Conservation (phyloP, 305 asterid species). For the Ajuga reptans region DNA sequence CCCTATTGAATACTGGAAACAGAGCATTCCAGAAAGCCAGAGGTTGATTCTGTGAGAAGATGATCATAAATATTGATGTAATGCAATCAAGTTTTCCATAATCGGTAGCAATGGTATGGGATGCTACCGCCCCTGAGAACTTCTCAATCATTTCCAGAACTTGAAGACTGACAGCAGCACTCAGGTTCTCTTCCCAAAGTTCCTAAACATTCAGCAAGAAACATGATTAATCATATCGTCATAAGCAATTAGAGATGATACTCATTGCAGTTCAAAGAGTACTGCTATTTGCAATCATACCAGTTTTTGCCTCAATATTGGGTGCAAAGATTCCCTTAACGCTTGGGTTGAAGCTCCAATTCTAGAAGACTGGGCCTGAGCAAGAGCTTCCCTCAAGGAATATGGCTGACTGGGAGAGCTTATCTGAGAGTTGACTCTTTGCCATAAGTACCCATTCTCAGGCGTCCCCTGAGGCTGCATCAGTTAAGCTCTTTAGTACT, state of each 20-base stretch:
- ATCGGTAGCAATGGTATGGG: slow-evolving; percentile 84
- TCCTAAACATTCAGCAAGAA: slow-evolving; percentile 42
- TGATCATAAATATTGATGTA: slow-evolving; percentile 71
- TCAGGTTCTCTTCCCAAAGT: slow-evolving; percentile 98
- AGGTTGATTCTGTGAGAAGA: slow-evolving; percentile 85
- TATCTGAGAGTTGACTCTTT: slow-evolving; percentile 88
- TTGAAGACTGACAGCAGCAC: slow-evolving; percentile 92
- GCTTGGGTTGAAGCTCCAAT: slow-evolving; percentile 94
- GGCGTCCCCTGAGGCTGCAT: slow-evolving; percentile 97
- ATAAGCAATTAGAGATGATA: slow-evolving; percentile 18
- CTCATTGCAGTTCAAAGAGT: slow-evolving; percentile 13
- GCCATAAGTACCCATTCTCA: slow-evolving; percentile 97
- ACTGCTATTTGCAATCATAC: slow-evolving; percentile 33
- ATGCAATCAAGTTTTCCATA: slow-evolving; percentile 97
- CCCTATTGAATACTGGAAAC: slow-evolving; percentile 73
- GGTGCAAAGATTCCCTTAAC: slow-evolving; percentile 91
- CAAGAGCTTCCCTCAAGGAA: slow-evolving; percentile 95
- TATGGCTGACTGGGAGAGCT: slow-evolving; percentile 99
- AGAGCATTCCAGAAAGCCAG: slow-evolving; percentile 84
- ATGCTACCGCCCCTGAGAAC: slow-evolving; percentile 72
- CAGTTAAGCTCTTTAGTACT: slow-evolving; percentile 23
- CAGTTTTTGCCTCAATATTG: slow-evolving; percentile 92
- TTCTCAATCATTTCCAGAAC: slow-evolving; percentile 77
- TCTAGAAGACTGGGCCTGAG: slow-evolving; percentile 97
- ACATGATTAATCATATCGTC: background rate